These are phyloP conservation scores for Gnomoniopsis smithogilvyi DNA, from an alignment of 2,329 filamentous ascomycete species.

Conservation along the genomic window DNA sequence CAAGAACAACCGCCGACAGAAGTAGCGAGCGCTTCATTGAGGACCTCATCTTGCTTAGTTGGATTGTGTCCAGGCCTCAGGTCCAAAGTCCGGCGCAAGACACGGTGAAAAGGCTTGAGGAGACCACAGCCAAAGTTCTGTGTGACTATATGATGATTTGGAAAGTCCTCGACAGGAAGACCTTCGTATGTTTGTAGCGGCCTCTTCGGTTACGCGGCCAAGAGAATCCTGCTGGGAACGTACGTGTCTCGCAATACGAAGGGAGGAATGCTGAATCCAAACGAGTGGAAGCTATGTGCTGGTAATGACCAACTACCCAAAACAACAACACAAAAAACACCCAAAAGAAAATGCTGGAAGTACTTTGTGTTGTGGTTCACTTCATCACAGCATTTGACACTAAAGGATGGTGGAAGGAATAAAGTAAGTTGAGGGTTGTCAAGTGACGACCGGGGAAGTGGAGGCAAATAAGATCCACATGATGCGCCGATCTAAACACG, in stretches of 20 bases:
- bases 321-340: constrained; percentile 5
- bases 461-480: not conserved
- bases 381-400: not conserved
- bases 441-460: not conserved
- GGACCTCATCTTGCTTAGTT: constrained; percentile 24
- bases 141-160: no score
- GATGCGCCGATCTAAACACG: not conserved
- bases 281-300: constrained; percentile 2
- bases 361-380: not conserved
- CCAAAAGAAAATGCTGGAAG: not conserved
- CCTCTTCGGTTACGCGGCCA: not conserved
- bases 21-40: constrained; percentile 32
- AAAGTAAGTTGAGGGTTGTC: not conserved
- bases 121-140: no score
- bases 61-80: not conserved
- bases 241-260: not conserved
- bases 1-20: constrained; percentile 25
- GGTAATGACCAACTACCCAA: not conserved
- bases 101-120: not conserved
- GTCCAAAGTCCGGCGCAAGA: not conserved
- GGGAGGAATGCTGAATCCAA: constrained; percentile 3
- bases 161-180: not conserved
- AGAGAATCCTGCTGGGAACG: constrained; percentile 1
- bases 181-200: not conserved
- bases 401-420: not conserved